Conservation (phyloP, 2,329 filamentous ascomycete species). For the Colletotrichum scovillei region DNA sequence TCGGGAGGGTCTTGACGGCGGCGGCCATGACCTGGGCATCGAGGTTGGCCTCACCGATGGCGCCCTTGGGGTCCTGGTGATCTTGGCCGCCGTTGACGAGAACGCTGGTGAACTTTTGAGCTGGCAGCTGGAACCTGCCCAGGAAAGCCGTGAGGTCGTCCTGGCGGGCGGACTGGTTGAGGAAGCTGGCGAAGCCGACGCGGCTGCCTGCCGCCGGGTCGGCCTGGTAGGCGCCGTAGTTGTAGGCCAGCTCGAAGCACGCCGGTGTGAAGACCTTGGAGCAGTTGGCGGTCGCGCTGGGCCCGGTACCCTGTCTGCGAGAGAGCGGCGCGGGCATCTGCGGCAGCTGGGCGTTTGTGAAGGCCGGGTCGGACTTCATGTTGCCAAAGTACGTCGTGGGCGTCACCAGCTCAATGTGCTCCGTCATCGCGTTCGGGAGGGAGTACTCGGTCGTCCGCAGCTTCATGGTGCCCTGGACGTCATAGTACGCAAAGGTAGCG, state of each 20-base stretch:
- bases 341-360: conserved; percentile 13
- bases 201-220: conserved; percentile 56
- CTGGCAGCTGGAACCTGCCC: conserved; percentile 51
- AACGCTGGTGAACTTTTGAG: conserved; percentile 55
- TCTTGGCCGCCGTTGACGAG: conserved; percentile 53
- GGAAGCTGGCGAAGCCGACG: conserved; percentile 62
- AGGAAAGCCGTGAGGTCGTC: conserved; percentile 54
- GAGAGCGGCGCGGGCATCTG: conserved; percentile 1
- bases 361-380: conserved; percentile 32
- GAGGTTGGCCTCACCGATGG: conserved; percentile 68
- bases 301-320: conserved; percentile 31
- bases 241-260: conserved; percentile 61
- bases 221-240: conserved; percentile 57
- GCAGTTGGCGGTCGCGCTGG: conserved; percentile 39
- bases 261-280: conserved; percentile 53
- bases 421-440: conserved; percentile 46
- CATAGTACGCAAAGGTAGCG: conserved; percentile 55
- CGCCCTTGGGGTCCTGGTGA: conserved; percentile 47
- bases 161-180: conserved; percentile 61
- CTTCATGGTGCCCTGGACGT: conserved; percentile 49
- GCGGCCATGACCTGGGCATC: conserved; percentile 75
- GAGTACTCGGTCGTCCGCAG: conserved; percentile 43
- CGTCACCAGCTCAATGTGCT: conserved; percentile 56
- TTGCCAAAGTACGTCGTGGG: conserved; percentile 60
- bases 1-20: conserved; percentile 48